Base-by-base conservation (phyloP, 192 early-diverging fungal species). In the Powellomyces hirtus region DNA sequence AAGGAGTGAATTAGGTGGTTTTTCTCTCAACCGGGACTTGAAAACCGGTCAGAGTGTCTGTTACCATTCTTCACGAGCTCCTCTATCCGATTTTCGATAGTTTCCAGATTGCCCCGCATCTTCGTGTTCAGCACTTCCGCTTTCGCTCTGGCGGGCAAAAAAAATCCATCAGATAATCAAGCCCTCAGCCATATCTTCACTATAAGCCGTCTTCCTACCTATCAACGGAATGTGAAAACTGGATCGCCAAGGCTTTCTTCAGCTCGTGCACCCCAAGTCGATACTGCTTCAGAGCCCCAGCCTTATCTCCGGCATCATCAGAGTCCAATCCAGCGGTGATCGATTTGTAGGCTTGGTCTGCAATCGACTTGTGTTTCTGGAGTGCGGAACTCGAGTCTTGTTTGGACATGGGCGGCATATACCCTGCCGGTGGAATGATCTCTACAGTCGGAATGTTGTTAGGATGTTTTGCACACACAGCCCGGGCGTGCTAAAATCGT, bases 111-210 rank as follows among this genome's bases (percentile, higher is more conserved):
- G 29, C 38, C 31, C n/a, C 64, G 35, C 62, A 83, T 62, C 64
- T 82, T 83, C 24, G 53, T 40, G 45, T 82, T 82, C n/a, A 73
- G 38, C 8, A 42, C n/a, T 38, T 71, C 81, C 0, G 75, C 77
- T 27, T 59, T 59, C 18, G 70, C 26, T 34, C 81, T 79, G 31
- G n/a, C n/a, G n/a, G n/a, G n/a, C n/a, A n/a, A n/a, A n/a, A n/a
- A n/a, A n/a, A 14, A 40, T 37, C 18, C 24, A 31, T 2, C 26
- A 55, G 16, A 33, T 29, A 52, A 49, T 14, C 10, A 2, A 62
- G 5, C 13, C 31, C 36, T 11, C 27, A 53, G 18, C 20, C 29
- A 63, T 22, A 24, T 18, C 45, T 36, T 38, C 27, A 8, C 26
- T 18, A 5, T 5, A 7, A 22, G 2, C 16, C 27, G 1, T 4